Base-by-base conservation (phyloP, 768 basidiomycete genomes). In the Xerocomellus chrysenteron region DNA sequence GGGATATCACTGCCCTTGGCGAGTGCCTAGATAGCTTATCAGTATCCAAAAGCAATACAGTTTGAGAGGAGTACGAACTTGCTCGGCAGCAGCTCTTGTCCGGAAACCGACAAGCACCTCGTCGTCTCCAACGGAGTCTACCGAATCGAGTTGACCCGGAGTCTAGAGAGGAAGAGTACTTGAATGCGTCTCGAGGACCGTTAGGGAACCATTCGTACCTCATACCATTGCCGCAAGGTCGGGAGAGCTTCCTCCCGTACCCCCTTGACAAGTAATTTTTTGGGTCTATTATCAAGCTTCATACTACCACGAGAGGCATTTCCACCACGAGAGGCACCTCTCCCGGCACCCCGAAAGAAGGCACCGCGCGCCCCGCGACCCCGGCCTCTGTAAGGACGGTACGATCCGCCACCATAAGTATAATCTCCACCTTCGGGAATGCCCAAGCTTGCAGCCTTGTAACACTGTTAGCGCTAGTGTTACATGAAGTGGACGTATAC, bases 241-340 rank as follows among this genome's bases (percentile, higher is more conserved):
- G 86, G 83, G 33, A 84, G 58, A 32, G 76, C 76, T n/a, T 76
- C 76, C 19, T 80, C 78, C 36, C 77, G 72, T 10, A 82, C 82
- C 37, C 87, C 90, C 65, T 90, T 87, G 30, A 97, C 76, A 21
- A 88, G 73, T 24, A 97, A 74, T 71, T 83, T 87, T 75, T 86
- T 89, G 11, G 94, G 90, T 17, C 94, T 84, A 66, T 94, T 93
- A 71, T 97, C 94, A 30, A 97, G 82, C 67, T 90, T 90, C 88
- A 96, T 89, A 64, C 86, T 92, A 11, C 78, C 76, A 41, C 87
- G 81, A 12, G 85, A 78, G 45, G 82, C 85, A 54, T 90, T 89
- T 64, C 86, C 92, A 11, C 78, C 76, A 41, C 87, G 81, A 11
- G 85, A 78, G 45, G 82, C 85, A 54, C 90, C 89, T 44, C 90